Evolutionary conservation across 1,139 yeast species (phyloP).

Genomic region (Suhomyces kunorum): DNA sequence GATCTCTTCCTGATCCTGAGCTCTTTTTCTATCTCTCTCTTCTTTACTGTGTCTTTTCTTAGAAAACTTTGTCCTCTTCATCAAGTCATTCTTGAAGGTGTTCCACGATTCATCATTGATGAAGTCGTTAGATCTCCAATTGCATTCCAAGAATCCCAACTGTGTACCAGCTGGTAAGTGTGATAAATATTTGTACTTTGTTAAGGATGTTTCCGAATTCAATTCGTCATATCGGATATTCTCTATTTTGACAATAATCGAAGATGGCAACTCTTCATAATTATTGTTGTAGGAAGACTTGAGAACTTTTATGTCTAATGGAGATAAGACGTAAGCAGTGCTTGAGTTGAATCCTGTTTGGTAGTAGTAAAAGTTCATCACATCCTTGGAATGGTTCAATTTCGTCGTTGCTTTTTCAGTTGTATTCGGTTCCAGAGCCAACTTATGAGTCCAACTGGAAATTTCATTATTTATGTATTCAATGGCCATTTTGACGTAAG

Average conservation of each 20-base stretch:
- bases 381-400: background rate
- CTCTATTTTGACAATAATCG: slow-evolving; percentile 63
- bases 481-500: slow-evolving; percentile 58
- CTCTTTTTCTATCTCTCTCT: slow-evolving; percentile 61
- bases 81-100: slow-evolving; percentile 59
- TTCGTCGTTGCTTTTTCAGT: background rate
- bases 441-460: slow-evolving; percentile 33
- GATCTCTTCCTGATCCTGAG: slow-evolving; percentile 62
- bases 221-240: slow-evolving; percentile 67
- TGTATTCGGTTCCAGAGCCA: slow-evolving; percentile 11
- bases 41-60: slow-evolving; percentile 60
- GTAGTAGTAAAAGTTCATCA: slow-evolving; percentile 47
- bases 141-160: slow-evolving; percentile 80
- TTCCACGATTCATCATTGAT: slow-evolving; percentile 53
- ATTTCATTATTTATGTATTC: slow-evolving; percentile 52
- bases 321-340: slow-evolving; percentile 67
- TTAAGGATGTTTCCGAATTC: slow-evolving; percentile 51
- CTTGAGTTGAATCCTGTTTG: slow-evolving; percentile 74
- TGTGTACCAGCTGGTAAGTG: slow-evolving; percentile 87
- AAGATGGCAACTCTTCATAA: slow-evolving; percentile 67
- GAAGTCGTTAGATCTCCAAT: slow-evolving; percentile 60
- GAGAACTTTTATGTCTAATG: slow-evolving; percentile 76
- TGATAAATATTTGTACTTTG: slow-evolving; percentile 70
- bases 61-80: slow-evolving; percentile 57
- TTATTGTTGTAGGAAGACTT: slow-evolving; percentile 57